Evolutionary conservation across 495 filamentous ascomycete genomes (phyloP).

Genomic region (Hypoxylon cercidicola): DNA sequence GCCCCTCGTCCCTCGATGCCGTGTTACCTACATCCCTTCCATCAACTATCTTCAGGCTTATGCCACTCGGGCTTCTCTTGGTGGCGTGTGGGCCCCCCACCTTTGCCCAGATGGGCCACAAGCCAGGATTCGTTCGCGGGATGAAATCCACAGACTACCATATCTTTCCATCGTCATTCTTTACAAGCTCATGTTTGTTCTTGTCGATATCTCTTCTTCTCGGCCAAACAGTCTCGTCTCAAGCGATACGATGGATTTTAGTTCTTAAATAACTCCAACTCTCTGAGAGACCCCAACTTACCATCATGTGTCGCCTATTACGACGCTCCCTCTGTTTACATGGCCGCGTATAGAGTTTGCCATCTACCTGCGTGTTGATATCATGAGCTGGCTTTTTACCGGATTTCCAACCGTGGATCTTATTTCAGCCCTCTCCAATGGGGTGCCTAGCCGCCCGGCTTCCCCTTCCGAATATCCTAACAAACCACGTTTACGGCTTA

Average conservation of each 20-base stretch:
- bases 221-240: too few relatives aligned
- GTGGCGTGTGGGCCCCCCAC: constrained; percentile 11
- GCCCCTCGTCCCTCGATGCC: not conserved
- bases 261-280: not conserved
- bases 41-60: constrained; percentile 15
- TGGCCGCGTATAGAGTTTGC: not conserved
- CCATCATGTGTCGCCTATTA: not conserved
- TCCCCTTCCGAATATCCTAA: constrained; percentile 31
- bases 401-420: constrained; percentile 29
- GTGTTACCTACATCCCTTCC: not conserved
- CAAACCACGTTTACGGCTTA: constrained; percentile 27
- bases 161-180: not conserved
- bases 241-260: too few relatives aligned
- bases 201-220: too few relatives aligned
- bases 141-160: not conserved
- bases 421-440: constrained; percentile 29
- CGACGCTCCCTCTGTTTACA: constrained; percentile 3
- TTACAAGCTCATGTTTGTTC: not conserved
- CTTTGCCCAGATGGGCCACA: constrained; percentile 11
- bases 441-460: constrained; percentile 28
- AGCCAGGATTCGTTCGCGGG: not conserved
- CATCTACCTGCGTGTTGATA: constrained; percentile 27
- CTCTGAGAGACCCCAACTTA: constrained; percentile 30
- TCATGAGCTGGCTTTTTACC: constrained; percentile 26
- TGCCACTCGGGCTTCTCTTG: constrained; percentile 12